A percentile compares a stretch with the other conserved stretches of the same genome.
Conservation (phyloP, 2,329 filamentous ascomycete genomes). For the Metarhizium brunneum region DNA sequence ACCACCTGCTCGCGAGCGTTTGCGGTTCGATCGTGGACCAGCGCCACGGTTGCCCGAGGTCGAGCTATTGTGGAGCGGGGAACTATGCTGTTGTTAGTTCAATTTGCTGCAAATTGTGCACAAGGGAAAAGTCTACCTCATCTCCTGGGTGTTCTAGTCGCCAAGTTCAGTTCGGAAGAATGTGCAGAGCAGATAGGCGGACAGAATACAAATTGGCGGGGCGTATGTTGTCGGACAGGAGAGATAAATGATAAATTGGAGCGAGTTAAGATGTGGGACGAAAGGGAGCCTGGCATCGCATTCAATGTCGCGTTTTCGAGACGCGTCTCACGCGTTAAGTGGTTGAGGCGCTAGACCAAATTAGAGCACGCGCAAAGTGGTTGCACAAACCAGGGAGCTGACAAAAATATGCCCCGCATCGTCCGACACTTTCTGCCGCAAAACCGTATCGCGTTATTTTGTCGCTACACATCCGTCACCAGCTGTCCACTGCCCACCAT, state of each 20-base stretch:
- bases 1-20: slow-evolving; percentile 43
- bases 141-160: slow-evolving; percentile 3
- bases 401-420: neutral
- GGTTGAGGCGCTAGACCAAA: slow-evolving; percentile 20
- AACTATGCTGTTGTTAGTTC: slow-evolving; percentile 41
- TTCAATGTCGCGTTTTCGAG: slow-evolving; percentile 15
- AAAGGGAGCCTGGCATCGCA: slow-evolving; percentile 5
- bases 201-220: neutral
- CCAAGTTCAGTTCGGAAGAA: neutral
- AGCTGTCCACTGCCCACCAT: neutral
- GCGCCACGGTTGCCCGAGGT: slow-evolving; percentile 74
- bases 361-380: slow-evolving; percentile 28
- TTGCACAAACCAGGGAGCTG: neutral
- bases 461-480: neutral
- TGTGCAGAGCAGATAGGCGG: neutral
- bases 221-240: slow-evolving; percentile 3
- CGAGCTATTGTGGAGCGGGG: slow-evolving; percentile 72
- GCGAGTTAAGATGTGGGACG: slow-evolving; percentile 5
- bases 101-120: neutral
- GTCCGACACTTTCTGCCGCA: neutral
- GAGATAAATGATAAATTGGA: slow-evolving; percentile 10
- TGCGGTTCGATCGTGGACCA: slow-evolving; percentile 40
- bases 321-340: slow-evolving; percentile 36
- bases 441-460: neutral
- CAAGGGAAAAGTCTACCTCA: slow-evolving; percentile 13